phyloP scores from a whole-genome alignment of 192 early-diverging fungal species.

The Coemansia nantahalensis region DNA sequence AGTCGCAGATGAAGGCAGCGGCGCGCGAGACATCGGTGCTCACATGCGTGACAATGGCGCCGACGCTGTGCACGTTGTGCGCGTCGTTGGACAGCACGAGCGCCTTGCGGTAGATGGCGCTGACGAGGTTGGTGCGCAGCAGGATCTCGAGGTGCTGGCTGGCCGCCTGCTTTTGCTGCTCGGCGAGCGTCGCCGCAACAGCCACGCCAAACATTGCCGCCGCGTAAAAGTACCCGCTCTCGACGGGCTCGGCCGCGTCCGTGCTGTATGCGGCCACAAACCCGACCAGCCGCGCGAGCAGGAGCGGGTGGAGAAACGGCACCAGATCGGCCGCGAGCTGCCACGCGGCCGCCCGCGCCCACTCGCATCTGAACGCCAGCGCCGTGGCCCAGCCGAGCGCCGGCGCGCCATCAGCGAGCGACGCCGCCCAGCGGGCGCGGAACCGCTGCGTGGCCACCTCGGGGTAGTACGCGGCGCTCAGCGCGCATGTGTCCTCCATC shows the following conservation, averaged over 20 bases:
- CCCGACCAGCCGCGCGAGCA: slow-evolving; percentile 71
- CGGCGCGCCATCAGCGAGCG: slow-evolving; percentile 61
- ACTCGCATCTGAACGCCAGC: slow-evolving; percentile 65
- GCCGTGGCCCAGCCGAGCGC: slow-evolving; percentile 66
- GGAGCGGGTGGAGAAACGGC: slow-evolving; percentile 80
- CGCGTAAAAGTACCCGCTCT: slow-evolving; percentile 80
- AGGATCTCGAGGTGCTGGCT: slow-evolving; percentile 81
- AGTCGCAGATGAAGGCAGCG: slow-evolving; percentile 63
- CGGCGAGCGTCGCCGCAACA: slow-evolving; percentile 72
- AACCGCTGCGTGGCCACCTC: slow-evolving; percentile 65
- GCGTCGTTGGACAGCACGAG: slow-evolving; percentile 77
- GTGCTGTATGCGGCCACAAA: slow-evolving; percentile 65
- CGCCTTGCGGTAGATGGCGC: slow-evolving; percentile 89
- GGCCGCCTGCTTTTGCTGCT: slow-evolving; percentile 91
- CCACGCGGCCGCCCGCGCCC: slow-evolving; percentile 71
- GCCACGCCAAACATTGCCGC: slow-evolving; percentile 78
- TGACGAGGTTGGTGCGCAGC: slow-evolving; percentile 71
- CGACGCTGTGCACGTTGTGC: slow-evolving; percentile 80
- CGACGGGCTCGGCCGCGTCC: slow-evolving; percentile 60
- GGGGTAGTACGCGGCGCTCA: slow-evolving; percentile 65
- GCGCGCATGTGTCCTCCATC: slow-evolving; percentile 80
- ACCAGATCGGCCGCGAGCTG: slow-evolving; percentile 81
- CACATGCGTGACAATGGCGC: slow-evolving; percentile 76
- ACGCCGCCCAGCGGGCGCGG: slow-evolving; percentile 68
- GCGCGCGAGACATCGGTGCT: slow-evolving; percentile 70